phyloP scores from a whole-genome alignment of 768 basidiomycete species.

The Leccinum truebloodii region DNA sequence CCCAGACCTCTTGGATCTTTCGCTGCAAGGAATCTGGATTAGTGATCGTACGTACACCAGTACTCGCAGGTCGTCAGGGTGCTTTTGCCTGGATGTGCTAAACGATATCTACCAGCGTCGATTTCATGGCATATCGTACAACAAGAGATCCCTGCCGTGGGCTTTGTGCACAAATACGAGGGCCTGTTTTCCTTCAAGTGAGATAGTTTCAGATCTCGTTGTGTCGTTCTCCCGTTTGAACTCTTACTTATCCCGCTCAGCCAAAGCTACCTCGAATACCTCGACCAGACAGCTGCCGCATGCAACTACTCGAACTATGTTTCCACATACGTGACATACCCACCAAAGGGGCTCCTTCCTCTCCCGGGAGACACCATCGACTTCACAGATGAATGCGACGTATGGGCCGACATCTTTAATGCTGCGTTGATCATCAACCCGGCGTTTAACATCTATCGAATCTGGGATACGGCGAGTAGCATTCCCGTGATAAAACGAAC shows the following conservation, averaged over 20 bases:
- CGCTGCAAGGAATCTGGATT: conserved; percentile 72
- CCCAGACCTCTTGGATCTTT: conserved; percentile 50
- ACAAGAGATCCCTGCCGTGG: conserved; percentile 67
- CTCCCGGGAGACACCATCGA: conserved; percentile 59
- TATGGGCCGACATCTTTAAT: conserved; percentile 66
- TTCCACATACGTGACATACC: conserved; percentile 64
- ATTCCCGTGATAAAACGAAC: too few relatives aligned
- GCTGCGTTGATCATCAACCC: conserved; percentile 66
- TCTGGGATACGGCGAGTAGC: conserved; percentile 60
- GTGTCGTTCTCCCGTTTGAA: background rate
- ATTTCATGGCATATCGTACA: conserved; percentile 67
- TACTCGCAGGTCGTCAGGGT: background rate
- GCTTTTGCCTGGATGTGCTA: background rate
- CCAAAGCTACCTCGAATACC: conserved; percentile 57
- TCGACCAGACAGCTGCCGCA: conserved; percentile 48
- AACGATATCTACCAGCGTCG: conserved; percentile 40
- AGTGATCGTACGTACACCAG: conserved; percentile 55
- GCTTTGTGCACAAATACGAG: conserved; percentile 72
- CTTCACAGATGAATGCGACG: conserved; percentile 54
- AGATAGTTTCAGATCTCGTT: conserved; percentile 15
- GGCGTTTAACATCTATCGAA: conserved; percentile 75
- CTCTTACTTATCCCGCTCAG: conserved; percentile 39
- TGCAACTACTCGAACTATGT: conserved; percentile 69
- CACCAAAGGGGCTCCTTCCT: conserved; percentile 64
- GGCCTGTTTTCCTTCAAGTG: conserved; percentile 75